These are phyloP conservation scores for Apiospora rasikravindrae DNA, from an alignment of 2,329 filamentous ascomycete genomes.

Conservation along the genomic window DNA sequence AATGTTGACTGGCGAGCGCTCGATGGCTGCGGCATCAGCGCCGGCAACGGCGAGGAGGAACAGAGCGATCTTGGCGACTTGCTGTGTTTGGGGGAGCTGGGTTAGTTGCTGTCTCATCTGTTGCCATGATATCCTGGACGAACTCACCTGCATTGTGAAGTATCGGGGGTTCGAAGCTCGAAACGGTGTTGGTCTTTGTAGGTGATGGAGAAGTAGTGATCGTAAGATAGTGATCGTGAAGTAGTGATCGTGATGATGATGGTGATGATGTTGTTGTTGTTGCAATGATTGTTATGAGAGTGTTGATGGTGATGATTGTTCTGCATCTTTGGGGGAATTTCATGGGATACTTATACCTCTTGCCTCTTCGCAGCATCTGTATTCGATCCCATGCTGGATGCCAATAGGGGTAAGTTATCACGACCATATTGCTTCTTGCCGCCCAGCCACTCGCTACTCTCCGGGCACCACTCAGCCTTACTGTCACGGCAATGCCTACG, in stretches of 20 bases:
- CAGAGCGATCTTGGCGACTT: not conserved
- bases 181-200: not conserved
- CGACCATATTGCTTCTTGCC: not conserved
- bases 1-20: not conserved
- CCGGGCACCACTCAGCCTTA: not conserved
- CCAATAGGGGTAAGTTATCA: not conserved
- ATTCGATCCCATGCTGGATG: not conserved
- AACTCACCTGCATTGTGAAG: slow-evolving; percentile 3
- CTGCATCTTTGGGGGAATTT: not conserved
- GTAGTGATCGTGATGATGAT: not conserved
- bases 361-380: not conserved
- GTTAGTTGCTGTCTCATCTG: not conserved
- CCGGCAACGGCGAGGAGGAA: not conserved
- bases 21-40: not conserved
- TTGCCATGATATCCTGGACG: not conserved
- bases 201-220: not conserved
- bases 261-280: not conserved
- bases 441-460: not conserved
- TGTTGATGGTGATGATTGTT: not conserved
- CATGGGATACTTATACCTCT: not conserved
- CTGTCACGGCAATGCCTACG: not conserved
- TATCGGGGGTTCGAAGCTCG: not conserved
- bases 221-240: not conserved
- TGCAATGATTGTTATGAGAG: not conserved
- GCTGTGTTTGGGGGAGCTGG: not conserved